Conservation (phyloP, 2,329 filamentous ascomycete genomes). For the Niveomyces coronatus region DNA sequence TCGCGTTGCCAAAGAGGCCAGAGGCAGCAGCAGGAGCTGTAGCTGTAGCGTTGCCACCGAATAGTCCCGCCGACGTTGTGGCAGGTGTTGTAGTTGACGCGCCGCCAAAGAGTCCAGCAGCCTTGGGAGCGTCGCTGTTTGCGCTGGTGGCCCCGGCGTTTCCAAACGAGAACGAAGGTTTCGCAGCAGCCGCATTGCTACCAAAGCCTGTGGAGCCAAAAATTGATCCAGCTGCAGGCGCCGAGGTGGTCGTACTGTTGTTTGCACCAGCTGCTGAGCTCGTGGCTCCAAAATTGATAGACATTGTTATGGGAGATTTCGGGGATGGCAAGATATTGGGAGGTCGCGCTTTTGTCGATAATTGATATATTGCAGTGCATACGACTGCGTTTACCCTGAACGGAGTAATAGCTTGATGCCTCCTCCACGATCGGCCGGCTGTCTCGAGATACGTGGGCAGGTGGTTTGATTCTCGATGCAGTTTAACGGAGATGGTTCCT, state of each 20-base stretch:
- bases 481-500: no score
- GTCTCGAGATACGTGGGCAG: no score
- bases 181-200: constrained; percentile 14
- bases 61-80: constrained; percentile 15
- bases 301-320: constrained; percentile 20
- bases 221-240: constrained; percentile 26
- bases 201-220: constrained; percentile 12
- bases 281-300: constrained; percentile 28
- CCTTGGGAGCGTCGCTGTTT: constrained; percentile 4
- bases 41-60: constrained; percentile 11
- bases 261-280: constrained; percentile 23
- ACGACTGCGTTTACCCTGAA: no score
- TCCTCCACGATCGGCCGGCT: no score
- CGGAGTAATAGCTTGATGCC: no score
- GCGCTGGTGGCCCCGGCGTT: constrained; percentile 4
- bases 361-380: no score
- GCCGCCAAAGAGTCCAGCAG: constrained; percentile 5
- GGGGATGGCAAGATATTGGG: not conserved
- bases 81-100: constrained; percentile 9
- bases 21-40: constrained; percentile 2
- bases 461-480: no score
- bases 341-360: no score
- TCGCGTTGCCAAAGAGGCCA: constrained; percentile 14
- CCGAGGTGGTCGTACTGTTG: constrained; percentile 24
- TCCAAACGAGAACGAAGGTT: constrained; percentile 23